Base-by-base conservation (phyloP, 805 yeast genomes). In the Metschnikowia proteae region DNA sequence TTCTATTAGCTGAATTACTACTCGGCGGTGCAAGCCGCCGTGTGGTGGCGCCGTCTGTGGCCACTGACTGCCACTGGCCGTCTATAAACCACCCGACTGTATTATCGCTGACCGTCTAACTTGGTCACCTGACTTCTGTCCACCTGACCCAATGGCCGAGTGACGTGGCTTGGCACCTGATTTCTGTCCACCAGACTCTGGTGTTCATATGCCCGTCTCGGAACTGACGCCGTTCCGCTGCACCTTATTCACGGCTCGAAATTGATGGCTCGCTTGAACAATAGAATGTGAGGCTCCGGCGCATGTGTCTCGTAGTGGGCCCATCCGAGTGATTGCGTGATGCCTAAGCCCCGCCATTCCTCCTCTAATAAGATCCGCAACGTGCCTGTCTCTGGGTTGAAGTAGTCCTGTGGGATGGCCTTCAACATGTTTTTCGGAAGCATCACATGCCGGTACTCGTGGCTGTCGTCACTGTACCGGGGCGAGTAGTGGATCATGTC, bases 311-410 rank as follows among this genome's bases (percentile, higher is more conserved):
- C 99, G 63, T 92, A 94, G 67, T 94, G 99, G 47, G 79, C 94
- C 99, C 99, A 94, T 1, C 99, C 99, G 52, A 94, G 74, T 33
- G 96, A 87, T 67, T 94, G 99, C 5, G 98, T 94, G 60, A 94
- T 90, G 2, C 99, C 99, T 43, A 94, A 73, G 1, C 97, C 98
- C 66, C 99, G 79, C 99, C 99, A 94, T 68, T 94, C 99, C 57
- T 94, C 98, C 66, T 94, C 99, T 43, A 86, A 69, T 35, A 94
- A 72, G 38, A 94, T 88, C 56, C 96, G 82, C 58, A 94, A 75
- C 0, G 99, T 94, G 4, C 98, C 98, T 2, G 96, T 88, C 50
- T 91, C 96, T 1, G 90, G 83, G 61, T 86, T 85, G 75, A 94
- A 94, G 63, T 91, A 95, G 63, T 95, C 99, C 37, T 84, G 81